Evolutionary conservation across 495 filamentous ascomycete species (phyloP), one percentile per base, ranked within the genome.

Genomic region (Margaritispora aquatica): DNA sequence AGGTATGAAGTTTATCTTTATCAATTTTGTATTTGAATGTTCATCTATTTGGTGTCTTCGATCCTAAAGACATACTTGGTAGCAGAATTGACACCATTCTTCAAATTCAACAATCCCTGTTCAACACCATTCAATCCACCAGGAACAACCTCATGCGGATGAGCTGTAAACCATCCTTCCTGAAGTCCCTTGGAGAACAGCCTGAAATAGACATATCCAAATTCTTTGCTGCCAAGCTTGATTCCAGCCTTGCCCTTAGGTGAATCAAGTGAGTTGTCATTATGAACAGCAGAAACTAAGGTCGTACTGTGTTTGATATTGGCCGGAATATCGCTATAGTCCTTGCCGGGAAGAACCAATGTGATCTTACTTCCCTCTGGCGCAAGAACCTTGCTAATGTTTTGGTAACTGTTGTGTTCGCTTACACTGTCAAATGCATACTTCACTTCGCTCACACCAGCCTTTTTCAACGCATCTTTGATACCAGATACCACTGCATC

Each of bases 11-110:
- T n/a, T n/a, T n/a, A n/a, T n/a, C n/a, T n/a, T n/a, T n/a, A n/a
- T n/a, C n/a, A n/a, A n/a, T n/a, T n/a, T n/a, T n/a, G n/a, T n/a
- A n/a, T n/a, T n/a, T n/a, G n/a, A n/a, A n/a, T 44, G 3, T 50
- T 24, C 24, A 4, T 24, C 47, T 53, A 57, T 49, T 67, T 62
- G 11, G 86, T 88, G 34, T 90, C 86, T 47, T 62, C 80, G 70
- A 91, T 82, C 27, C 83, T 69, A 57, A 87, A 83, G 1, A 90
- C 80, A 71, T 87, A 89, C 67, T 91, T 91, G 0, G 81, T 73
- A 17, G 78, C 87, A 55, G 80, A 84, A 49, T 81, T 85, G 63
- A 82, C 86, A 0, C 87, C 88, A 11, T 66, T 77, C 68, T 79
- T 79, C 60, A 89, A 68, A 56, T 83, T 75, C 59, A 67, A 66